Evolutionary conservation across 441 rosid species (phyloP).

Genomic region (Euphorbia schlechtendalii): DNA sequence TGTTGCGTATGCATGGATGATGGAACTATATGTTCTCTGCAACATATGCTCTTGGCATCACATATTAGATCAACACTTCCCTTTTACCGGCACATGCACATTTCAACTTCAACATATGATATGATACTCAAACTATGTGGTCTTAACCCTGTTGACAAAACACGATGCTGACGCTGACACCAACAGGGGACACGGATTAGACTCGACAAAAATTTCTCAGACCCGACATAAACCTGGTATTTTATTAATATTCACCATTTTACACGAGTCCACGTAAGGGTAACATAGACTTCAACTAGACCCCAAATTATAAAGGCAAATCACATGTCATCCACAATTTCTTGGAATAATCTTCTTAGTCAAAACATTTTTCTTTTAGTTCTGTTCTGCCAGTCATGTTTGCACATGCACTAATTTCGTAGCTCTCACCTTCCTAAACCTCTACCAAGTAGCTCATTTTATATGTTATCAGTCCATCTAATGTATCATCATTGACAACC

Average conservation of each 20-base stretch:
- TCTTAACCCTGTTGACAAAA: too few relatives aligned
- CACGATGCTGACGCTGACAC: too few relatives aligned
- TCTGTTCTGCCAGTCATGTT: neutral
- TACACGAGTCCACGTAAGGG: too few relatives aligned
- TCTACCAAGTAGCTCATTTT: neutral
- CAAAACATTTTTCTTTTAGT: neutral
- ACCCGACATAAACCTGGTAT: too few relatives aligned
- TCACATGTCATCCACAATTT: neutral
- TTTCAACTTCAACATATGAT: too few relatives aligned
- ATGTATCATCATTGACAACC: neutral
- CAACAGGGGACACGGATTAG: too few relatives aligned
- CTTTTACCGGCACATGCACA: neutral
- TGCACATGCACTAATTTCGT: neutral
- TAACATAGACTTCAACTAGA: too few relatives aligned
- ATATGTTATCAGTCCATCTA: neutral
- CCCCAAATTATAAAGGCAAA: neutral
- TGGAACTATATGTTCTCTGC: neutral
- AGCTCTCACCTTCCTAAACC: constrained; percentile 1
- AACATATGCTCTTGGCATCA: neutral
- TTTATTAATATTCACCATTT: too few relatives aligned
- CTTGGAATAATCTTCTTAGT: neutral
- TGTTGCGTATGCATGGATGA: neutral
- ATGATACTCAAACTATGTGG: too few relatives aligned
- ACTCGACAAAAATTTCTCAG: too few relatives aligned
- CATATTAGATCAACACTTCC: neutral